These are phyloP conservation scores for Haplosporangium gracile DNA, from an alignment of 192 early-diverging fungal genomes.

Conservation along the genomic window DNA sequence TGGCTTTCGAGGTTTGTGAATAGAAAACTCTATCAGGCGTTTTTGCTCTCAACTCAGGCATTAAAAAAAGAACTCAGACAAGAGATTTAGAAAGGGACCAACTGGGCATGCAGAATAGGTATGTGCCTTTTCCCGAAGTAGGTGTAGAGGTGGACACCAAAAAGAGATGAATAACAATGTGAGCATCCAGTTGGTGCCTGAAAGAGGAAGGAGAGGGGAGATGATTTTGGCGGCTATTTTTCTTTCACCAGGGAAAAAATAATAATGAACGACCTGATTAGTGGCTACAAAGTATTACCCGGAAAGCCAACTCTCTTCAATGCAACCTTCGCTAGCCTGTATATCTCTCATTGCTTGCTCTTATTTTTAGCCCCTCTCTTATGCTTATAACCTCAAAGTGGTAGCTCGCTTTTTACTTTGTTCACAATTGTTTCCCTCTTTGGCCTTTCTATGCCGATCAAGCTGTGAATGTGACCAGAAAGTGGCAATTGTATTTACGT, in stretches of 20 bases:
- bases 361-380: background rate
- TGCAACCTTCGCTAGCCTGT: slow-evolving; percentile 1
- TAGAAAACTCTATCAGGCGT: background rate
- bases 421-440: background rate
- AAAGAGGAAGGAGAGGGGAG: too few species aligned
- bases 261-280: background rate
- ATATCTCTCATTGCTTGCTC: background rate
- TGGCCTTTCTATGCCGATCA: too few species aligned
- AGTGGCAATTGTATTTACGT: background rate
- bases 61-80: slow-evolving; percentile 10
- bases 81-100: background rate
- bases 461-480: background rate
- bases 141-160: background rate
- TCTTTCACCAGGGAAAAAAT: background rate
- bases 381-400: background rate
- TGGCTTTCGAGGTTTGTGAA: background rate
- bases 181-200: background rate
- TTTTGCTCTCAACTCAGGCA: background rate
- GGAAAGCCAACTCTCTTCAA: background rate
- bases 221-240: background rate
- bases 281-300: background rate
- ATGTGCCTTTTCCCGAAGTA: background rate
- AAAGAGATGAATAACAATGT: background rate
- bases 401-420: background rate
- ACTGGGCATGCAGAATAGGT: background rate